Base-by-base conservation (phyloP, 1,284 basidiomycete genomes). In the Mrakiaceae sp. region DNA sequence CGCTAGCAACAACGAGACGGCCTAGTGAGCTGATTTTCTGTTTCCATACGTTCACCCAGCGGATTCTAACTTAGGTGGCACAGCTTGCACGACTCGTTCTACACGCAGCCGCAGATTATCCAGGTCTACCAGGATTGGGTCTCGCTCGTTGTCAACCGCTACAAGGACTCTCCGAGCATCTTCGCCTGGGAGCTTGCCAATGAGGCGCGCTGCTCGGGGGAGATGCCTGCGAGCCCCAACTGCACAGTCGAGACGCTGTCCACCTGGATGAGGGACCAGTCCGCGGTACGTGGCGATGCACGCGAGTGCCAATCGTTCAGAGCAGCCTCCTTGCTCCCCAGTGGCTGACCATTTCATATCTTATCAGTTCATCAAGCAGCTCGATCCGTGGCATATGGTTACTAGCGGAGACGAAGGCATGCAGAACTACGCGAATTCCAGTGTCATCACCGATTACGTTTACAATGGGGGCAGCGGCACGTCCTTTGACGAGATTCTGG, bases 101-200 rank as follows among this genome's bases (percentile, higher is more conserved):
- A 81, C 72, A 77, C 76, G 14, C 77, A 84, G 68, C 71, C 73
- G 3, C 74, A 72, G 44, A 81, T 85, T 47, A 74, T 83, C 53
- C 68, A 75, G 3, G 72, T 79, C 4, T 86, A 84, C 74, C 81
- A 82, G 74, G 81, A 84, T 66, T 86, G 82, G 67, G 82, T 83
- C 8, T 76, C 74, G 5, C 76, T 79, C 60, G 71, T 86, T 51
- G 82, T 83, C 39, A 73, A 78, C 12, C 82, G 84, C 61, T 84
- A 84, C 70, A 74, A 76, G 27, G 76, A 82, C 64, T 79, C 77
- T 61, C 73, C 82, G 1, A 74, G 78, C 16, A 71, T 86, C 63
- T 78, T 86, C 67, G 77, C 78, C 40, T 86, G 84, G 82, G 82
- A 86, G 71, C 69, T 84, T 67, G 84, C 83, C 16, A 86, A 86